A percentile compares a stretch with the other conserved stretches of the same genome.
phyloP scores from a whole-genome alignment of 306 rosid species.

The Alnus glutinosa region DNA sequence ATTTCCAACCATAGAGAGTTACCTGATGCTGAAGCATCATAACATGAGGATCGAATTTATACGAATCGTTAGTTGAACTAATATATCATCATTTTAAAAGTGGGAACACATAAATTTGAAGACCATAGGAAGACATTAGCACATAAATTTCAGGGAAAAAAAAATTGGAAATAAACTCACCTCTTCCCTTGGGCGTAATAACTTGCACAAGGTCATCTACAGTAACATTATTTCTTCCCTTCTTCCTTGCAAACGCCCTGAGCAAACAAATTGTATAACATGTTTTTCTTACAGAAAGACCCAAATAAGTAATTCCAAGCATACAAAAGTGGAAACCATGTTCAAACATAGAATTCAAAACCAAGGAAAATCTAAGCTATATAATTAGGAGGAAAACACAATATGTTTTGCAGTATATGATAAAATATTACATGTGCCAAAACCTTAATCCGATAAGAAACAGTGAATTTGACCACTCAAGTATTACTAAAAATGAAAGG shows the following conservation, averaged over 20 bases:
- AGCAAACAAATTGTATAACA: not conserved
- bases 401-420: too few species aligned
- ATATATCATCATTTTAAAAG: not conserved
- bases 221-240: constrained; percentile 58
- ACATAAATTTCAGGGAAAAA: not conserved
- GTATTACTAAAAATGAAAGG: not conserved
- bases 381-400: not conserved
- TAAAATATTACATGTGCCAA: too few species aligned
- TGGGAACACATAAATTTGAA: not conserved
- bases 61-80: not conserved
- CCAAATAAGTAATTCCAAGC: not conserved
- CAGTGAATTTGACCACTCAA: too few species aligned
- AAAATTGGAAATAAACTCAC: constrained; percentile 20
- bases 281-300: not conserved
- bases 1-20: not conserved
- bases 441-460: too few species aligned
- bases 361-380: not conserved
- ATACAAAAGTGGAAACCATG: not conserved
- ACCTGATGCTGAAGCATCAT: not conserved
- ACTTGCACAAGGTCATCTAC: constrained; percentile 65
- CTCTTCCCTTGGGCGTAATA: constrained; percentile 70
- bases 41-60: not conserved
- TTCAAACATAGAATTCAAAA: not conserved
- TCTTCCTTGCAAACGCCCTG: constrained; percentile 54
- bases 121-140: not conserved